Percentiles rank a stretch among this genome's conserved stretches.
Conservation (phyloP, 495 filamentous ascomycete species). For the Daldinia bambusicola region DNA sequence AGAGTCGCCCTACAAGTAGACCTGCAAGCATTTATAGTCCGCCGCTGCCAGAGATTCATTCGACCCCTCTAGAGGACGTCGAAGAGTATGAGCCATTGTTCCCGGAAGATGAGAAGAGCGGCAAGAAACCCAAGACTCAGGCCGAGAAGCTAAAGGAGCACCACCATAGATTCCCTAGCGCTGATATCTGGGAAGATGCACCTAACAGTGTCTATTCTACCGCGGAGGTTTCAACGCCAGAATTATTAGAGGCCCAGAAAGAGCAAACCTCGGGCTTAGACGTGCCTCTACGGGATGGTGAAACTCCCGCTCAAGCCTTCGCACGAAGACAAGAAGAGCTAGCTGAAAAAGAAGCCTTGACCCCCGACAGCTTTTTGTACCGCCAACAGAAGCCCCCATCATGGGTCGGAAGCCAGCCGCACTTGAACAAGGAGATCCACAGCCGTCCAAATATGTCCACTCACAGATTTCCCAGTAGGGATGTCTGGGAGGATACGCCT, state of each 20-base stretch:
- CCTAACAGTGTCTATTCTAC: conserved; percentile 86
- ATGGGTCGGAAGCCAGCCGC: conserved; percentile 56
- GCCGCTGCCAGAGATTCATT: conserved; percentile 57
- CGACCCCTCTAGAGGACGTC: conserved; percentile 84
- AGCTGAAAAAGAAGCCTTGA: conserved; percentile 59
- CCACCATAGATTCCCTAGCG: conserved; percentile 86
- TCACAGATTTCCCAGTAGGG: conserved; percentile 89
- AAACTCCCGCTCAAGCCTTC: conserved; percentile 64
- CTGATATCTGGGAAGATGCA: conserved; percentile 97
- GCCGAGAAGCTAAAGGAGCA: conserved; percentile 64
- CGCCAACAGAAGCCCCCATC: conserved; percentile 61
- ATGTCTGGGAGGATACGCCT: conserved; percentile 97
- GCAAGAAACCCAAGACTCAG: conserved; percentile 57
- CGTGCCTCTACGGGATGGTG: conserved; percentile 50
- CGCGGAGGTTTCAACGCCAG: conserved; percentile 85
- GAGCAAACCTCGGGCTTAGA: conserved; percentile 30
- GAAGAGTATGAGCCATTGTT: conserved; percentile 97
- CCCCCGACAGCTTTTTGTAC: conserved; percentile 55
- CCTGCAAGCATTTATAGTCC: conserved; percentile 67
- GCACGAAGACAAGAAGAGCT: conserved; percentile 65
- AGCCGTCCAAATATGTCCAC: conserved; percentile 62
- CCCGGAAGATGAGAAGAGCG: conserved; percentile 77
- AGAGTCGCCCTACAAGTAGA: conserved; percentile 78
- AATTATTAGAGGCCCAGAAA: conserved; percentile 61
- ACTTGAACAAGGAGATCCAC: conserved; percentile 53